A percentile compares a stretch with the other conserved stretches of the same genome.
These are phyloP conservation scores for Strobilomyces confusus DNA, from an alignment of 768 basidiomycete species.

Conservation along the genomic window DNA sequence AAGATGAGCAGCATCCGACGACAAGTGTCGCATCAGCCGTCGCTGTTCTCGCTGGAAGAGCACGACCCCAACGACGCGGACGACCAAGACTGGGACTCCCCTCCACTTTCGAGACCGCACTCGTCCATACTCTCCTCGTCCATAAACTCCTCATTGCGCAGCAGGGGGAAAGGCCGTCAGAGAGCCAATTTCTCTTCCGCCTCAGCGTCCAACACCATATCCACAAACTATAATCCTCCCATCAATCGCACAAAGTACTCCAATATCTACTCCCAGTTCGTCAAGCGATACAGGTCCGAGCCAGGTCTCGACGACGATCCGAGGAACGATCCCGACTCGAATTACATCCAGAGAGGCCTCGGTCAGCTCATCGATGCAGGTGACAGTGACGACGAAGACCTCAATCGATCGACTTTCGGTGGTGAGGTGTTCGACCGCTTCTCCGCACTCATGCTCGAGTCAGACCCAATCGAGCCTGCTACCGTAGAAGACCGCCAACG, in stretches of 20 bases:
- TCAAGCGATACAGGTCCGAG: conserved; percentile 67
- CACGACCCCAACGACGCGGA: conserved; percentile 45
- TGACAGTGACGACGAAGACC: conserved; percentile 74
- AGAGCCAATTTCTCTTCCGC: conserved; percentile 29
- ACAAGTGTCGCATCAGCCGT: conserved; percentile 50
- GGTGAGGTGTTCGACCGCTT: conserved; percentile 49
- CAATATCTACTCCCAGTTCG: conserved; percentile 77
- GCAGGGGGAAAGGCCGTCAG: conserved; percentile 31
- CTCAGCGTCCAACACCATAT: conserved; percentile 23
- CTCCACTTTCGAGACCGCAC: conserved; percentile 28
- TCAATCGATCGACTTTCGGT: conserved; percentile 38
- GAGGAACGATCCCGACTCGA: conserved; percentile 76
- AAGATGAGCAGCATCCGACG: conserved; percentile 24
- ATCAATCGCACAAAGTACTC: conserved; percentile 40
- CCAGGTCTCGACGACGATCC: conserved; percentile 63
- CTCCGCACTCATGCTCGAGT: conserved; percentile 52
- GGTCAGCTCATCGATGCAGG: conserved; percentile 66
- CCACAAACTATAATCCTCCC: conserved; percentile 29
- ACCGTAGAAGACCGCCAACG: conserved; percentile 76
- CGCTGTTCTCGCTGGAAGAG: conserved; percentile 62
- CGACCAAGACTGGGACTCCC: conserved; percentile 43
- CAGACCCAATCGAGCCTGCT: conserved; percentile 61
- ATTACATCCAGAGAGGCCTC: conserved; percentile 72
- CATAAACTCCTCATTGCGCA: conserved; percentile 28
- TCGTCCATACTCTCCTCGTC: conserved; percentile 27